phyloP scores from a whole-genome alignment of 2,329 filamentous ascomycete species.

The Pyrenophora graminea region DNA sequence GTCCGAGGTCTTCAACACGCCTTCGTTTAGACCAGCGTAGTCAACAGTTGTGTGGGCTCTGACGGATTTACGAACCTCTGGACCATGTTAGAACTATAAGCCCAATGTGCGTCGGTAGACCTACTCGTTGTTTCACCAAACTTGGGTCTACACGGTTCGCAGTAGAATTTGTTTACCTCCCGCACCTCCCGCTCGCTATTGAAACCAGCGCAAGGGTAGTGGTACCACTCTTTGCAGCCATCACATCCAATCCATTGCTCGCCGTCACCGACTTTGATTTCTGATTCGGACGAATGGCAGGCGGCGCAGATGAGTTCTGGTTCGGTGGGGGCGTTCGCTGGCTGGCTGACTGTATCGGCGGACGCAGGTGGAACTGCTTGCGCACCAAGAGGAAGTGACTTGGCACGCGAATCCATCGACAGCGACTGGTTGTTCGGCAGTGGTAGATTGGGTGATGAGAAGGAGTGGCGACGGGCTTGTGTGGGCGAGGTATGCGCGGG shows the following conservation, averaged over 20 bases:
- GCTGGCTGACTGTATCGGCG: slow-evolving; percentile 7
- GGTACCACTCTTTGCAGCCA: slow-evolving; percentile 70
- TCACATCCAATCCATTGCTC: slow-evolving; percentile 71
- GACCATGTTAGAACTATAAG: slow-evolving; percentile 32
- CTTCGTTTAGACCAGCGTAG: slow-evolving; percentile 69
- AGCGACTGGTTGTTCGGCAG: slow-evolving; percentile 6
- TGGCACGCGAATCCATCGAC: slow-evolving; percentile 25
- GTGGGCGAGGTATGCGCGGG: slow-evolving; percentile 5
- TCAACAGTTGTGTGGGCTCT: slow-evolving; percentile 68
- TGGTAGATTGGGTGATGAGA: slow-evolving; percentile 23
- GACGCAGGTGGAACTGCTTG: slow-evolving; percentile 19
- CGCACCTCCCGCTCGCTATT: slow-evolving; percentile 66
- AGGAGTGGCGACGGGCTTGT: slow-evolving; percentile 38
- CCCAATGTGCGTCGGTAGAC: slow-evolving; percentile 32
- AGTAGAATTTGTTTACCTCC: slow-evolving; percentile 71
- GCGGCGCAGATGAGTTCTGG: slow-evolving; percentile 58
- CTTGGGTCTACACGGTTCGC: slow-evolving; percentile 60
- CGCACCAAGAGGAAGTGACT: slow-evolving; percentile 39
- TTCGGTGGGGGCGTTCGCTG: slow-evolving; percentile 23
- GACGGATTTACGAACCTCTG: slow-evolving; percentile 66
- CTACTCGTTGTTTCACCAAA: slow-evolving; percentile 66
- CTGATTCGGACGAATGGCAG: slow-evolving; percentile 60
- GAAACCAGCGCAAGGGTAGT: slow-evolving; percentile 69
- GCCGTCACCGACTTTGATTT: slow-evolving; percentile 56
- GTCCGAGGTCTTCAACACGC: slow-evolving; percentile 66